These are phyloP conservation scores for Blastocrithidia nonstop DNA, from an alignment of 208 protist genomes.

Conservation along the genomic window DNA sequence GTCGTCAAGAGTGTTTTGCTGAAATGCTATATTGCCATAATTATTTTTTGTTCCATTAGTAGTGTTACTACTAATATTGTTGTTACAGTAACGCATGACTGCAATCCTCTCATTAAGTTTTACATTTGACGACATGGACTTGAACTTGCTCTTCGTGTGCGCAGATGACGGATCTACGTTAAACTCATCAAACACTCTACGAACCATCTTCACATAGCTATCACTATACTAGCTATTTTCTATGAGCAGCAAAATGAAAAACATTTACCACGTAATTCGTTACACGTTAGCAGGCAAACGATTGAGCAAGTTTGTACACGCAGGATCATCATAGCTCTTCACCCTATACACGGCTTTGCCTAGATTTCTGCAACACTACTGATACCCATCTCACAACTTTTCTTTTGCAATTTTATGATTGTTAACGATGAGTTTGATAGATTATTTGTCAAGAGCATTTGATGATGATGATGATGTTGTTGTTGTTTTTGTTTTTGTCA, in stretches of 20 bases:
- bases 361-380: conserved; percentile 1
- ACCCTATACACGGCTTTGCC: no score
- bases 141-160: conserved; percentile 6
- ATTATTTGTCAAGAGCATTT: no score
- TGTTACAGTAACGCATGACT: no score
- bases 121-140: conserved; percentile 36
- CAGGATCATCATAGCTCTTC: no score
- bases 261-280: conserved; percentile 30
- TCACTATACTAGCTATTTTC: conserved; percentile 29
- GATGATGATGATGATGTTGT: no score
- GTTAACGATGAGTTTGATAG: no score
- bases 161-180: conserved; percentile 20
- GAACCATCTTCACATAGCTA: conserved; percentile 15
- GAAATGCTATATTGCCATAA: no score
- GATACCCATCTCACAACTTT: neutral
- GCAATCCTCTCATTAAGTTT: no score
- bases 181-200: conserved; percentile 44
- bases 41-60: no score
- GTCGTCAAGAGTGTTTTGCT: no score
- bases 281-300: conserved; percentile 17
- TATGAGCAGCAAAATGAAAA: conserved; percentile 38
- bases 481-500: no score
- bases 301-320: conserved; percentile 7
- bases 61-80: no score
- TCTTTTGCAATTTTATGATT: neutral